These are phyloP conservation scores for Lathyrus tuberosus DNA, from an alignment of 306 rosid species.

Conservation along the genomic window DNA sequence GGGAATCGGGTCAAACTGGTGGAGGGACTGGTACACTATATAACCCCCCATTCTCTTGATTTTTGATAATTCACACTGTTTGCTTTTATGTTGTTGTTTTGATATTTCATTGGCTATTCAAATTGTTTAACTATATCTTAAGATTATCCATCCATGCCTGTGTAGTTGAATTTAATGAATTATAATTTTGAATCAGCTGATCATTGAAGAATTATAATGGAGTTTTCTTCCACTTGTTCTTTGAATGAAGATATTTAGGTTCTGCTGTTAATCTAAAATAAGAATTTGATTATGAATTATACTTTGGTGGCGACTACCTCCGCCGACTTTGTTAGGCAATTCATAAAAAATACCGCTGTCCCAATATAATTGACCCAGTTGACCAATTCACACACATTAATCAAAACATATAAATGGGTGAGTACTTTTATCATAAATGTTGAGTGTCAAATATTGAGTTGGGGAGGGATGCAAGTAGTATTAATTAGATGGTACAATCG, in stretches of 20 bases:
- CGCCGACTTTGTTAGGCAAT: neutral
- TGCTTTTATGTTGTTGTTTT: constrained; percentile 5
- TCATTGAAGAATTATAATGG: neutral
- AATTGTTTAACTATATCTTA: constrained; percentile 17
- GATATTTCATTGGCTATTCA: constrained; percentile 29
- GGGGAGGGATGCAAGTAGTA: too few species aligned
- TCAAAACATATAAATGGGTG: too few species aligned
- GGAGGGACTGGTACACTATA: constrained; percentile 44
- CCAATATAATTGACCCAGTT: too few species aligned
- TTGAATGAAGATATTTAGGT: constrained; percentile 16
- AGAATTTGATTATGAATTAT: neutral
- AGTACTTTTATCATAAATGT: too few species aligned
- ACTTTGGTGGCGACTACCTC: neutral
- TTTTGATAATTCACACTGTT: constrained; percentile 28
- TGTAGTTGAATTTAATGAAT: constrained; percentile 27
- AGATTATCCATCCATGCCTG: constrained; percentile 7
- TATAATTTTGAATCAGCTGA: constrained; percentile 11
- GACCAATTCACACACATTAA: too few species aligned
- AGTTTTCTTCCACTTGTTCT: constrained; percentile 14
- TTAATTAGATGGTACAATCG: too few species aligned
- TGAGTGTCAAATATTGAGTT: too few species aligned
- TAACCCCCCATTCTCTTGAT: constrained; percentile 13
- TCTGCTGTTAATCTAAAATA: neutral
- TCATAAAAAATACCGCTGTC: constrained; percentile 8
- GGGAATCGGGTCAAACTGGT: constrained; percentile 54